These are phyloP conservation scores for Rhodosporidiobolus sp. DNA, from an alignment of 768 basidiomycete genomes.

Conservation along the genomic window DNA sequence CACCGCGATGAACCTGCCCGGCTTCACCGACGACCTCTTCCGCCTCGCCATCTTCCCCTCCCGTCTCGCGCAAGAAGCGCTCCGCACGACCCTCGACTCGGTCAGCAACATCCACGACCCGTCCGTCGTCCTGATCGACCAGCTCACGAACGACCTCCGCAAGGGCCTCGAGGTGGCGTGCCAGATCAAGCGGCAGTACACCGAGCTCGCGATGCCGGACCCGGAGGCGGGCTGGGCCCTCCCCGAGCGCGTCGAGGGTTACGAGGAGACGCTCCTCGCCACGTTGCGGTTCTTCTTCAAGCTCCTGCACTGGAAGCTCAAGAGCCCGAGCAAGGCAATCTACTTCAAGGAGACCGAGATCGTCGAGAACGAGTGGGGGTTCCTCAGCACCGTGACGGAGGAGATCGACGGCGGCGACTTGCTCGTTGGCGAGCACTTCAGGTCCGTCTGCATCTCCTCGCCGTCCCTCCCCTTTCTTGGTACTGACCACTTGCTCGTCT, in stretches of 20 bases:
- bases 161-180: slow-evolving; percentile 87
- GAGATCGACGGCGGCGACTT: slow-evolving; percentile 81
- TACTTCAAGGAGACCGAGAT: slow-evolving; percentile 98
- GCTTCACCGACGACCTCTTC: slow-evolving; percentile 81
- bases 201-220: slow-evolving; percentile 84
- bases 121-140: slow-evolving; percentile 84
- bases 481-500: not conserved
- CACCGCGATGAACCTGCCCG: slow-evolving; percentile 83
- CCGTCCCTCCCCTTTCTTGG: not conserved
- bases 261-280: slow-evolving; percentile 82
- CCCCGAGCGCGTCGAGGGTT: slow-evolving; percentile 81
- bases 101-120: slow-evolving; percentile 72
- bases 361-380: slow-evolving; percentile 93
- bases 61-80: slow-evolving; percentile 82
- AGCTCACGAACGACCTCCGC: slow-evolving; percentile 88
- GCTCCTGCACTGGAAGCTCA: slow-evolving; percentile 91
- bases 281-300: slow-evolving; percentile 86
- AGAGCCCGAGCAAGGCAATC: slow-evolving; percentile 83
- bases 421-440: slow-evolving; percentile 90
- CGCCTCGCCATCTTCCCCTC: slow-evolving; percentile 95
- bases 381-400: slow-evolving; percentile 86
- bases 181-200: slow-evolving; percentile 90
- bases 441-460: slow-evolving; percentile 59
- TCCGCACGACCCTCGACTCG: slow-evolving; percentile 77
- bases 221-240: slow-evolving; percentile 81